These are phyloP conservation scores for Trichomonas vaginalis DNA, from an alignment of 208 protist genomes.

Conservation along the genomic window DNA sequence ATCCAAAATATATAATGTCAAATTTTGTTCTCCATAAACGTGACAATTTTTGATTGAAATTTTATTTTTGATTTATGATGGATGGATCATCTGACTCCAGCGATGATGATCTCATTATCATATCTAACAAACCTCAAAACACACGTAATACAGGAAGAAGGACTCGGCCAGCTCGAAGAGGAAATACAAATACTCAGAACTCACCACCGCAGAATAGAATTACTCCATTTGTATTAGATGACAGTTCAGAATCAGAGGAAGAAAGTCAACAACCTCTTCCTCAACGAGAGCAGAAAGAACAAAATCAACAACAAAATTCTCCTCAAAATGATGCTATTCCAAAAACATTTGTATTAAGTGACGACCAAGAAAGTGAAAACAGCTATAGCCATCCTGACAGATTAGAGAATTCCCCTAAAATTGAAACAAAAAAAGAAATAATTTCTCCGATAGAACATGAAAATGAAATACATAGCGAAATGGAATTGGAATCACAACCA, in stretches of 20 bases:
- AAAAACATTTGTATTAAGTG: neutral
- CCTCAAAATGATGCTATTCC: neutral
- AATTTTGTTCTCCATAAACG: no score
- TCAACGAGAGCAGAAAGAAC: neutral
- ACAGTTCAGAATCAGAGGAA: neutral
- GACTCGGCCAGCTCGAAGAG: neutral
- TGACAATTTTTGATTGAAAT: no score
- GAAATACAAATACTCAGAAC: neutral
- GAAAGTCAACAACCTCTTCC: neutral
- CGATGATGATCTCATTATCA: neutral
- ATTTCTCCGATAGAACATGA: neutral
- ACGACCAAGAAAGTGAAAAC: neutral
- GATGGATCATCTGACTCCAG: neutral
- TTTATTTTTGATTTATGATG: no score
- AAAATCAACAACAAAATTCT: no score
- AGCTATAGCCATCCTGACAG: no score
- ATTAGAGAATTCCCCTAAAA: neutral
- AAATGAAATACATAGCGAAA: neutral
- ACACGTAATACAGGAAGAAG: neutral
- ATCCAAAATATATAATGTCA: no score
- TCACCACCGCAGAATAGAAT: neutral
- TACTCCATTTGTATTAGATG: neutral
- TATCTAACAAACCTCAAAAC: neutral
- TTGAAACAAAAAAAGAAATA: neutral
- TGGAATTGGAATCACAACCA: no score